Percentiles rank a stretch among this genome's conserved stretches.
Conservation (phyloP, 208 protist genomes). For the Naegleria lovaniensis region DNA sequence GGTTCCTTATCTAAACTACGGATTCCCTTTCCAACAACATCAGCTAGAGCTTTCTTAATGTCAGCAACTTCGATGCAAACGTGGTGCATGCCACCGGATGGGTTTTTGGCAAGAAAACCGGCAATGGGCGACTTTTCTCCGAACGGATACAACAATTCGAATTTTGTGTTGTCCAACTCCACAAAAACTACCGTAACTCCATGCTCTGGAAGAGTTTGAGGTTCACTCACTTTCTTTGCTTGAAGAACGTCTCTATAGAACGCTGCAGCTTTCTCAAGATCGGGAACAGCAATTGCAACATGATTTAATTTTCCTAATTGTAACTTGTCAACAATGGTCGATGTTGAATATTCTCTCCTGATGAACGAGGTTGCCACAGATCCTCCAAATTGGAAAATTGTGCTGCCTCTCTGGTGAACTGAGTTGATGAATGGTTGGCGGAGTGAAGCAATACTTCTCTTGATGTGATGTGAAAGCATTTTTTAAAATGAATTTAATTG, state of each 20-base stretch:
- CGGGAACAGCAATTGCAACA: constrained; percentile 81
- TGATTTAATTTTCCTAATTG: constrained; percentile 80
- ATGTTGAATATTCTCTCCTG: neutral
- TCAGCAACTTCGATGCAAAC: constrained; percentile 78
- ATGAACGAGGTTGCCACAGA: neutral
- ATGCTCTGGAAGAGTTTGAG: constrained; percentile 67
- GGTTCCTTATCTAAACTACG: constrained; percentile 62
- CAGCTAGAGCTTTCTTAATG: constrained; percentile 52
- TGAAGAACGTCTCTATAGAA: constrained; percentile 70
- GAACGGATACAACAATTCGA: constrained; percentile 79
- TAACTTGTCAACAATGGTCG: neutral
- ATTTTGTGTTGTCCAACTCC: constrained; percentile 71
- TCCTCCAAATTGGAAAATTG: neutral
- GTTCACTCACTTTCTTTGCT: constrained; percentile 63
- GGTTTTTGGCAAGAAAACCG: constrained; percentile 77
- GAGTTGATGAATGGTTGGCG: no score
- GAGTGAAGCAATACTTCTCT: no score
- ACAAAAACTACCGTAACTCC: constrained; percentile 85
- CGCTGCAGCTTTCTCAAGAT: constrained; percentile 51
- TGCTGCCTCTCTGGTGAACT: neutral
- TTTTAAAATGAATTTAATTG: no score
- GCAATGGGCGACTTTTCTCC: constrained; percentile 75
- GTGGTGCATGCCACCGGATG: constrained; percentile 81
- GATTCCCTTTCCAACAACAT: constrained; percentile 58
- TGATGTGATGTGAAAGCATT: no score